Conservation (phyloP, 768 basidiomycete species). For the Tremella fuciformis region DNA sequence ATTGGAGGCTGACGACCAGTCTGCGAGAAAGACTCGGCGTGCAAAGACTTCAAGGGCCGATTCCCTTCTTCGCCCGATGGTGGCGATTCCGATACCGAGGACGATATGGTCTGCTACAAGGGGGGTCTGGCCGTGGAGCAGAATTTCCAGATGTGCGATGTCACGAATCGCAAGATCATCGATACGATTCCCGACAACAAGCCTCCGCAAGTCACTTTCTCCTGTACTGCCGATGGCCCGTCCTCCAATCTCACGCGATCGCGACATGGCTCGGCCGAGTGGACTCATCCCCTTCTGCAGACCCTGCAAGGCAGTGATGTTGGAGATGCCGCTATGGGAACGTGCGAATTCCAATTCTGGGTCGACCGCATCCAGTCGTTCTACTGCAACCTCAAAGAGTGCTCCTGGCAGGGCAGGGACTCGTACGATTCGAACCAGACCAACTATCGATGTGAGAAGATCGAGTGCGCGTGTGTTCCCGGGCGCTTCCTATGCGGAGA, state of each 20-base stretch:
- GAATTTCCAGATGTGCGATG: constrained; percentile 97
- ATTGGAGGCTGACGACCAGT: constrained; percentile 57
- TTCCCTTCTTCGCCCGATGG: constrained; percentile 37
- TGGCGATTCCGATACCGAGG: constrained; percentile 53
- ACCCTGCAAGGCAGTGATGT: constrained; percentile 10
- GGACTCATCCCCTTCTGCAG: constrained; percentile 25
- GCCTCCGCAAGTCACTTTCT: constrained; percentile 94
- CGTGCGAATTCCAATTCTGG: constrained; percentile 98
- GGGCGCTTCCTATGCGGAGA: constrained; percentile 93
- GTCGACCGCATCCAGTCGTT: constrained; percentile 90
- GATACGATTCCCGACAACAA: constrained; percentile 81
- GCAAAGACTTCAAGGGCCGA: constrained; percentile 64
- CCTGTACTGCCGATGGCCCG: constrained; percentile 58
- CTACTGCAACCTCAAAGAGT: constrained; percentile 80
- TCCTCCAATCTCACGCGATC: constrained; percentile 33
- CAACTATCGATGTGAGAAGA: constrained; percentile 72
- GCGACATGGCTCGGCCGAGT: neutral
- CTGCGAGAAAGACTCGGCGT: constrained; percentile 77
- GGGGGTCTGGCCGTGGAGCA: constrained; percentile 90
- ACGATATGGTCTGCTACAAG: constrained; percentile 89
- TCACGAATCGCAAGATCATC: constrained; percentile 94
- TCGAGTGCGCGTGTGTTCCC: constrained; percentile 90
- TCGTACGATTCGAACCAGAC: constrained; percentile 66
- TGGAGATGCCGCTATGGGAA: constrained; percentile 57
- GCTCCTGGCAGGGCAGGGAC: constrained; percentile 53